Percentiles rank a stretch among this genome's conserved stretches.
Evolutionary conservation across 805 yeast species (phyloP).

Genomic region (Dipodascopsis uninucleata): DNA sequence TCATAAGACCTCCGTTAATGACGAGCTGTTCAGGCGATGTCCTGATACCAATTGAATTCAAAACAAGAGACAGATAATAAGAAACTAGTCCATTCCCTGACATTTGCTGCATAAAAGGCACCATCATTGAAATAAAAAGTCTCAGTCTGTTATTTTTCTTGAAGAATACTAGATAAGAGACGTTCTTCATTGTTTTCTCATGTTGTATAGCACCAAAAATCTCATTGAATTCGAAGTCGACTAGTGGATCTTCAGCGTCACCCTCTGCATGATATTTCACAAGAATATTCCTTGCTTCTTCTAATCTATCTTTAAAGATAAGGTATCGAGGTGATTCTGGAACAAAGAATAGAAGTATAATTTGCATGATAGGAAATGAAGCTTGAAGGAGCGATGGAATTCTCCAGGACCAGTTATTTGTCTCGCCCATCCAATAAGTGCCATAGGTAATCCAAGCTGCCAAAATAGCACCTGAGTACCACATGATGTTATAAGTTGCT

Average conservation of each 20-base stretch:
- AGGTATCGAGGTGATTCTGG: slow-evolving; percentile 53
- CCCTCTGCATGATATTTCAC: slow-evolving; percentile 43
- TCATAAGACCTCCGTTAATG: slow-evolving; percentile 50
- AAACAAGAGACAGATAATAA: slow-evolving; percentile 48
- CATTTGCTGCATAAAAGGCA: slow-evolving; percentile 43
- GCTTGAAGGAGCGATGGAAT: slow-evolving; percentile 44
- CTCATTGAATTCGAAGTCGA: slow-evolving; percentile 27
- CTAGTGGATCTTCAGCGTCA: slow-evolving; percentile 31
- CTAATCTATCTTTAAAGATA: slow-evolving; percentile 42
- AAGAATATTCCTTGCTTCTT: slow-evolving; percentile 45
- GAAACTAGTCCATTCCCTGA: slow-evolving; percentile 53
- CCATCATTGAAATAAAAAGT: slow-evolving; percentile 37
- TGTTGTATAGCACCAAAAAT: slow-evolving; percentile 41
- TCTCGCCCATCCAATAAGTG: too few relatives aligned
- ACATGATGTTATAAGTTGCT: slow-evolving; percentile 47
- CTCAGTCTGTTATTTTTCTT: slow-evolving; percentile 41
- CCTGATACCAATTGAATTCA: slow-evolving; percentile 45
- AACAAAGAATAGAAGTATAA: slow-evolving; percentile 37
- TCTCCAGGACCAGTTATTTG: slow-evolving; percentile 38
- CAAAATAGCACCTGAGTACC: slow-evolving; percentile 53
- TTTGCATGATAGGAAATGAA: slow-evolving; percentile 38
- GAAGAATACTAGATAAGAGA: not conserved
- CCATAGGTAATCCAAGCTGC: slow-evolving; percentile 54
- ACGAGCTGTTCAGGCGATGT: slow-evolving; percentile 22
- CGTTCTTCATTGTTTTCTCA: too few relatives aligned